Conservation (phyloP, 345 rosid species). For the Psidium friedrichsthalianum region DNA sequence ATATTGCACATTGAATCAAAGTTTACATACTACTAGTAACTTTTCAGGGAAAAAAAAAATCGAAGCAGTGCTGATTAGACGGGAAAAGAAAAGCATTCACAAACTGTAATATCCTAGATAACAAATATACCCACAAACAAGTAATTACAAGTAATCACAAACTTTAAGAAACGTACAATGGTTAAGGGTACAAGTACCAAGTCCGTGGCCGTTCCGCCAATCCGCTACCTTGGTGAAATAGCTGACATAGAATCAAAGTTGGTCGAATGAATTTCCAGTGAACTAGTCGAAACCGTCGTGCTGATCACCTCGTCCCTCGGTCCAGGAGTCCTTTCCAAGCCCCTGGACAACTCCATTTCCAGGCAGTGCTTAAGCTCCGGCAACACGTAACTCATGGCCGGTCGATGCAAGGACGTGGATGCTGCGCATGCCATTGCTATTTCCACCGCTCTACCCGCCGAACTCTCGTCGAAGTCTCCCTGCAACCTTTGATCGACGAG, state of each 20-base stretch:
- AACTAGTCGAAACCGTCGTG: background rate
- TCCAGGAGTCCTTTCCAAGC: background rate
- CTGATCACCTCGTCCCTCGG: background rate
- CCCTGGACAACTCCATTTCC: constrained; percentile 4
- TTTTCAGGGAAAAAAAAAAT: background rate
- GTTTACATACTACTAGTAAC: background rate
- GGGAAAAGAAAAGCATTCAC: background rate
- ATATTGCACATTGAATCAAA: background rate
- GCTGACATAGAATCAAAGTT: constrained; percentile 1
- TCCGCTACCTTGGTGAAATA: constrained; percentile 1
- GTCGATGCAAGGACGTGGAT: constrained; percentile 11
- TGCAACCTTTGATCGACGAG: constrained; percentile 20
- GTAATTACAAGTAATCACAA: background rate
- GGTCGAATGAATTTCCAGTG: background rate
- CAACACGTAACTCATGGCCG: constrained; percentile 19
- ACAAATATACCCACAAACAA: background rate
- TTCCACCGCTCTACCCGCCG: constrained; percentile 17
- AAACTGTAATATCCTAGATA: background rate
- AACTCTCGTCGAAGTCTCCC: constrained; percentile 14
- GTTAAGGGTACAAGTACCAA: background rate
- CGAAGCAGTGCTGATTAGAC: background rate
- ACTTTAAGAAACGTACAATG: background rate
- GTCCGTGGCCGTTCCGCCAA: background rate
- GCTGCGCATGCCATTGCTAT: constrained; percentile 27
- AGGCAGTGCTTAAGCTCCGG: constrained; percentile 5